Conservation (phyloP, 2,329 filamentous ascomycete species). For the Aspergillus texensis region DNA sequence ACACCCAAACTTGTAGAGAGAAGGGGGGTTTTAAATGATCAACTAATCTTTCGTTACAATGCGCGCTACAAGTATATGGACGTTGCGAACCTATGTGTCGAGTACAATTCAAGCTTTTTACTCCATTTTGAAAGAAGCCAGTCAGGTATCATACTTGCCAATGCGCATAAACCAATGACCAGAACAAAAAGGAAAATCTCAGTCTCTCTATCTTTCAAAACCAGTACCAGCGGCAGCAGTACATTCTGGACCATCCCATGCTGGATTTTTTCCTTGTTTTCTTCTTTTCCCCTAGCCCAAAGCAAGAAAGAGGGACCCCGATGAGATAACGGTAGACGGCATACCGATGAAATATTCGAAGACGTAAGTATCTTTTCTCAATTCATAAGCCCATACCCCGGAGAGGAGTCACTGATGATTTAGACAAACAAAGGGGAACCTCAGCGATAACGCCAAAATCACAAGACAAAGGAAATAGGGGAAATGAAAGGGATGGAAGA, state of each 20-base stretch:
- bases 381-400: conserved; percentile 24
- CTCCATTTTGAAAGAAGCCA: neutral
- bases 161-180: neutral
- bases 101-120: neutral
- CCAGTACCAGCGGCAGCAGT: neutral
- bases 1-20: too few relatives aligned
- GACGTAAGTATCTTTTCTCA: conserved; percentile 13
- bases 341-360: neutral
- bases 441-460: conserved; percentile 20
- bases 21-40: neutral
- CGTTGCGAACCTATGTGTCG: neutral
- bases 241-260: neutral
- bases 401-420: conserved; percentile 8
- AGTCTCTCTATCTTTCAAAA: neutral
- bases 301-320: neutral
- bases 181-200: neutral
- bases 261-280: neutral
- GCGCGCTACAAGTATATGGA: neutral
- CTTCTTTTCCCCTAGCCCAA: neutral
- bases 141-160: neutral
- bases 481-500: conserved; percentile 21
- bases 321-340: neutral
- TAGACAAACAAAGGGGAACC: conserved; percentile 10
- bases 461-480: conserved; percentile 11
- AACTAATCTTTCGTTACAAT: neutral